Percentiles rank a stretch among this genome's conserved stretches.
Conservation (phyloP, 176 grass and related monocot species). For the sorghum (Sorghum bicolor) region Sorghum_bicolor_NCBIv3 NC_012872.2:62863001-62863500, state of each 20-base stretch:
- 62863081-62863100: conserved; percentile 53
- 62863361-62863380: conserved; percentile 73
- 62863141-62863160: conserved; percentile 71
- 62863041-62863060: conserved; percentile 11
- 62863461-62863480: conserved; percentile 56
- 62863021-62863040: conserved; percentile 24
- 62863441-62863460: conserved; percentile 77
- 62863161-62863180: conserved; percentile 57
- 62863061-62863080: conserved; percentile 53
- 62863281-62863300: conserved; percentile 68
- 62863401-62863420: conserved; percentile 66
- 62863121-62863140: conserved; percentile 89
- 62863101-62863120: conserved; percentile 53
- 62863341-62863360: conserved; percentile 75
- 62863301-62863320: conserved; percentile 60
- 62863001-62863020: conserved; percentile 76
- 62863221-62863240: conserved; percentile 56
- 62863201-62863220: conserved; percentile 78
- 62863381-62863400: conserved; percentile 67
- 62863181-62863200: conserved; percentile 89
- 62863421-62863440: conserved; percentile 56
- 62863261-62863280: conserved; percentile 91
- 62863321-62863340: conserved; percentile 79
- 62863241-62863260: conserved; percentile 69
- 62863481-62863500: conserved; percentile 81